A percentile compares a stretch with the other conserved stretches of the same genome.
phyloP scores from a whole-genome alignment of 164 flowering plant genomes.

The Kingdonia uniflora region DNA sequence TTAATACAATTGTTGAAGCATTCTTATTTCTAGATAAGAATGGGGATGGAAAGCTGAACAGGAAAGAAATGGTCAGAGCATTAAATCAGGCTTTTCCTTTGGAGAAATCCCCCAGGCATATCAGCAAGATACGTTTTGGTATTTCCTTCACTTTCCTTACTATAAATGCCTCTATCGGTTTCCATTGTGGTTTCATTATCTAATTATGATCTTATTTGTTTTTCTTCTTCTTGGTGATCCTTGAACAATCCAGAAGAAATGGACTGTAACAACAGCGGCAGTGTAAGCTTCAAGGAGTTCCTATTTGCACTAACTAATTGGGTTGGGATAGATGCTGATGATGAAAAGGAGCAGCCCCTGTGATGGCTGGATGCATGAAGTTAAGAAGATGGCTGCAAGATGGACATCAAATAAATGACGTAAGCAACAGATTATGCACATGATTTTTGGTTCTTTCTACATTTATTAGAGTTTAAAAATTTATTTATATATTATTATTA shows the following conservation, averaged over 20 bases:
- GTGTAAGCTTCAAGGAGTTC: constrained; percentile 67
- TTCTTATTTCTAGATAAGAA: constrained; percentile 72
- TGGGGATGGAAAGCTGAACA: constrained; percentile 65
- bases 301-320: constrained; percentile 55
- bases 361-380: constrained; percentile 2
- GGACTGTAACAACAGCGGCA: constrained; percentile 62
- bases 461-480: no score
- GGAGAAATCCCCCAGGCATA: constrained; percentile 58
- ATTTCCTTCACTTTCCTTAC: constrained; percentile 9
- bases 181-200: not conserved
- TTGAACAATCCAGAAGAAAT: constrained; percentile 53
- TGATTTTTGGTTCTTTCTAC: not conserved
- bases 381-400: no score
- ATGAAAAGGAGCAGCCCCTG: constrained; percentile 17
- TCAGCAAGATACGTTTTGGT: constrained; percentile 53
- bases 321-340: constrained; percentile 57
- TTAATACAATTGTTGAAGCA: constrained; percentile 53
- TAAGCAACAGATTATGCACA: not conserved
- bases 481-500: no score
- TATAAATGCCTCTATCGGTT: constrained; percentile 1
- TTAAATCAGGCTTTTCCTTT: constrained; percentile 39
- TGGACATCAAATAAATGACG: not conserved
- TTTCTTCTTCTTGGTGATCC: not conserved
- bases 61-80: constrained; percentile 54
- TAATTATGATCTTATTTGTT: not conserved